These are phyloP conservation scores for Brassica rapa DNA, from an alignment of 345 rosid species.

Conservation along the genomic window DNA sequence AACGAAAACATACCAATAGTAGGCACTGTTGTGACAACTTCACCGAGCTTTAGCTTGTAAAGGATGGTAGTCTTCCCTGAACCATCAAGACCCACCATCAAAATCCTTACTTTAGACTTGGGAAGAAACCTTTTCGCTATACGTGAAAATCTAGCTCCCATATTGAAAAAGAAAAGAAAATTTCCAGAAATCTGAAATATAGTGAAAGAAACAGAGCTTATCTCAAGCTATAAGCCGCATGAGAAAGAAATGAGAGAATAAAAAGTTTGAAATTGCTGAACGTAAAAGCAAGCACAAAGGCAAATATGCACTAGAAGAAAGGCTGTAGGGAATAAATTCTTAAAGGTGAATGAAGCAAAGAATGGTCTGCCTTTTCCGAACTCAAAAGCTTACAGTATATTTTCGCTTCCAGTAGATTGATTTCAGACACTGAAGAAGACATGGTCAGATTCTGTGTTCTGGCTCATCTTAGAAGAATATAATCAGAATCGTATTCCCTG, in stretches of 20 bases:
- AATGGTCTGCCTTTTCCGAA: conserved; percentile 21
- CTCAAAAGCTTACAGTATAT: conserved; percentile 28
- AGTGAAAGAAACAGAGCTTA: conserved; percentile 11
- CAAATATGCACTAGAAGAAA: conserved; percentile 20
- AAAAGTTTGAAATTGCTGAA: conserved; percentile 9
- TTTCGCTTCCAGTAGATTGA: conserved; percentile 19
- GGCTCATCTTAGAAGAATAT: conserved; percentile 25
- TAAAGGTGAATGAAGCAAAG: conserved; percentile 14
- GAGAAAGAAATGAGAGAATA: not conserved
- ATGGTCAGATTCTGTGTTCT: conserved; percentile 33
- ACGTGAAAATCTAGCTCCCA: conserved; percentile 52
- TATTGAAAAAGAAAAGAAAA: conserved; percentile 4
- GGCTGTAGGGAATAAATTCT: conserved; percentile 35
- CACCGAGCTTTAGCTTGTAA: conserved; percentile 71
- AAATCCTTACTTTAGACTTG: conserved; percentile 42
- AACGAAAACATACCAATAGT: conserved; percentile 41
- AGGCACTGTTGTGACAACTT: conserved; percentile 54
- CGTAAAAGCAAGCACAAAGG: conserved; percentile 26
- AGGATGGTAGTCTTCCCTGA: conserved; percentile 77
- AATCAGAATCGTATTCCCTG: conserved; percentile 39
- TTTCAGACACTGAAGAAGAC: conserved; percentile 25
- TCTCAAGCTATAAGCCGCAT: conserved; percentile 19
- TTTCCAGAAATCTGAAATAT: not conserved
- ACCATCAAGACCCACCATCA: conserved; percentile 76
- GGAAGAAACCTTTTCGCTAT: conserved; percentile 51